Evolutionary conservation across 305 asterid species (phyloP), one percentile per base, ranked within the genome.

Genomic region (Plantago coronopus): DNA sequence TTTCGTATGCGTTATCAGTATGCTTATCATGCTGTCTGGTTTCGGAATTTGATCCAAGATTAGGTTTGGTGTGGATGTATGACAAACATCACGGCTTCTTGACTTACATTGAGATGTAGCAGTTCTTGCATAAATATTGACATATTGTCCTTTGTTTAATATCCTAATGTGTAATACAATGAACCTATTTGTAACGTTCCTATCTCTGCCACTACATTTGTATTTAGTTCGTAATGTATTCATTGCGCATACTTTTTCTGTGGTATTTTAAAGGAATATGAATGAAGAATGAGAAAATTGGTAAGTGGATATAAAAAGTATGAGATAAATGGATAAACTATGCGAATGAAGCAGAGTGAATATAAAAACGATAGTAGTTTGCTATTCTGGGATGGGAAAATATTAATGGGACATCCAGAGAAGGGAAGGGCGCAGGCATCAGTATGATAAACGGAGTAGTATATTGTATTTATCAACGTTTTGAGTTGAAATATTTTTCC

Each of bases 1-100:
- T 34, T 0, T 34, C n/a, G 12, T 34, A n/a, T n/a, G n/a, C n/a
- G n/a, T n/a, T n/a, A n/a, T n/a, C n/a, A n/a, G n/a, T 5, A 34
- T 34, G 11, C 40, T 34, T 34, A 34, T 4, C 12, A 9, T 34
- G 40, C 40, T n/a, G 9, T 34, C 40, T 9, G 1, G 40, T 34
- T 34, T 34, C n/a, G 2, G 27, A 65, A 19, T 44, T 34, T 37
- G 48, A 54, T 65, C 29, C 21, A 17, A 43, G 27, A 51, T 58
- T 49, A 22, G 40, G 59, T 55, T 48, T 53, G 12, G n/a, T 29
- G 11, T 17, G 54, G 40, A 11, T 61, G 17, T 17, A 43, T 37
- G 18, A 16, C 57, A 44, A 12, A 43, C 50, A 53, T 49, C 12
- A 44, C 45, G 55, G 65, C 61, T 69, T 63, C 51, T 38, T 59